Base-by-base conservation (phyloP, 352 stramenopile species). In the Pythium brassicae region DNA sequence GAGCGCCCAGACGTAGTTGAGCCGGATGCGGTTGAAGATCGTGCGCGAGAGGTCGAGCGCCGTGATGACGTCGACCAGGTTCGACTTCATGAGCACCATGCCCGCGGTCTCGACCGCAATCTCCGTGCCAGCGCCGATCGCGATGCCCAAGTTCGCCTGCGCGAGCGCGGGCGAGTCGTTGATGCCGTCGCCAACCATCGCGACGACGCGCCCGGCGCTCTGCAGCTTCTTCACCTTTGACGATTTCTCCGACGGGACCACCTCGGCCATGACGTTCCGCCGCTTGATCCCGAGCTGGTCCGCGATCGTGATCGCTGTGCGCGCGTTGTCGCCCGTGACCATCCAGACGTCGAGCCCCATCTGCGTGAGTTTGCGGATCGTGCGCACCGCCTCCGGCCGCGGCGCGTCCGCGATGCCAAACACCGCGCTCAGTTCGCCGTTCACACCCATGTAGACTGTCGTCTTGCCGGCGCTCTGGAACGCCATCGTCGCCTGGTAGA, bases 131-230 rank as follows among this genome's bases (percentile, higher is more conserved):
- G 82, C 89, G 10, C 95, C 97, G 25, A 98, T 94, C 19, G 95
- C 95, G 42, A 99, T 98, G 10, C 98, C 98, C 19, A 99, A 72
- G 68, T 99, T 88, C 5, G 97, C 96, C 75, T 98, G 87, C 4
- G 96, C 96, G 23, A 99, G 68, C 12, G 97, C 97, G 32, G 97
- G 97, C 19, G 95, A 97, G 72, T 99, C 98, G 71, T 99, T 99
- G 64, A 99, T 96, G 29, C 96, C 97, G 65, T 99, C 96, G 8
- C 96, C 96, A 20, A 99, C 91, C 93, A 99, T 98, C 5, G 91
- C 94, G 39, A 99, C 96, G 22, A 83, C 60, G 39, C 87, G 78
- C 10, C 93, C 95, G 42, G 79, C 63, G 50, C 62, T 86, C 66
- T 98, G 93, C 17, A 99, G 77, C 46, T 87, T 68, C 71, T 93